These are phyloP conservation scores for Quercus glauca DNA, from an alignment of 306 rosid species.

Conservation along the genomic window DNA sequence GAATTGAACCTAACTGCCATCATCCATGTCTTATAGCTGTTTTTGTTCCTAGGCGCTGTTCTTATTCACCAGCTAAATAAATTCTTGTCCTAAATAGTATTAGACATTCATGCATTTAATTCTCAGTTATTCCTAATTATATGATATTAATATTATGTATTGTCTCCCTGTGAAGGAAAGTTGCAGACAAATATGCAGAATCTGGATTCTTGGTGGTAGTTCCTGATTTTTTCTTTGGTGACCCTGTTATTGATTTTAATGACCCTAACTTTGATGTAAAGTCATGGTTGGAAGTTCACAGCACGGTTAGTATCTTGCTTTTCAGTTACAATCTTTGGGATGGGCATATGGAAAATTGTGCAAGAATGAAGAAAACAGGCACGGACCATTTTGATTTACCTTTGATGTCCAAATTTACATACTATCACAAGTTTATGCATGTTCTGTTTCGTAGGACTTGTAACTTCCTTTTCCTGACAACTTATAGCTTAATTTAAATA, in stretches of 20 bases:
- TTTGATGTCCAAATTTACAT: not conserved
- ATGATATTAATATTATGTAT: not conserved
- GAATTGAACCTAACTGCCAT: not conserved
- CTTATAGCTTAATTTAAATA: not conserved
- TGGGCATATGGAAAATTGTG: not conserved
- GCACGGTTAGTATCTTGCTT: slow-evolving; percentile 29
- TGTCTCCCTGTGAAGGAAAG: slow-evolving; percentile 43
- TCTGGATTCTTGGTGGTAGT: slow-evolving; percentile 57
- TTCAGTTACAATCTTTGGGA: not conserved
- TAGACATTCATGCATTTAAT: not conserved
- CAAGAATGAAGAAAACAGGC: not conserved
- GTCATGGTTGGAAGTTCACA: slow-evolving; percentile 39
- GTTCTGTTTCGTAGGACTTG: not conserved
- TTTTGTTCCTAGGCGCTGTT: not conserved
- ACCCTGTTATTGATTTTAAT: slow-evolving; percentile 18
- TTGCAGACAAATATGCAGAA: slow-evolving; percentile 54
- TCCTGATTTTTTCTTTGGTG: slow-evolving; percentile 59
- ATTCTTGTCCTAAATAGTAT: not conserved
- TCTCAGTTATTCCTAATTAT: not conserved
- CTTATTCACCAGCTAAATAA: not conserved
- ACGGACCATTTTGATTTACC: not conserved
- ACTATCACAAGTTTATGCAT: not conserved
- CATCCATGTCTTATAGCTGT: not conserved
- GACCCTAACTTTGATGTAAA: slow-evolving; percentile 27
- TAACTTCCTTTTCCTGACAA: not conserved